Percentiles rank a stretch among this genome's conserved stretches.
Conservation (phyloP, 352 stramenopile genomes). For the Phytopythium litorale region DNA sequence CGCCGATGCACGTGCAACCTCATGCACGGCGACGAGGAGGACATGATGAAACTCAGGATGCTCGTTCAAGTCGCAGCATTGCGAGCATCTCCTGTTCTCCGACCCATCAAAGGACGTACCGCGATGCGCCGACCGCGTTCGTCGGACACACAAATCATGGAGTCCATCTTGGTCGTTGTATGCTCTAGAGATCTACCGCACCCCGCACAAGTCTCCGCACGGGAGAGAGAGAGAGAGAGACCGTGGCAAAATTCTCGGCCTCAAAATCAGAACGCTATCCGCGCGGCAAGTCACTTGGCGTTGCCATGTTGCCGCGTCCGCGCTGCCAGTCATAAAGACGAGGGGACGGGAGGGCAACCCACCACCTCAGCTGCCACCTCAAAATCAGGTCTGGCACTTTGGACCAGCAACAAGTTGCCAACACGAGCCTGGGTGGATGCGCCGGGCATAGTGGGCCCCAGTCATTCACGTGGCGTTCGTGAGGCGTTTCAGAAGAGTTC, state of each 20-base stretch:
- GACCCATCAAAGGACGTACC: neutral
- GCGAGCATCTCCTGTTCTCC: neutral
- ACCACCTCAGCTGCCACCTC: slow-evolving; percentile 5
- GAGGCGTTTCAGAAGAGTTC: slow-evolving; percentile 2
- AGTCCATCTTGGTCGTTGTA: neutral
- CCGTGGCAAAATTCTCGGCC: no score
- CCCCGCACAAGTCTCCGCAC: neutral
- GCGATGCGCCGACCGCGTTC: neutral
- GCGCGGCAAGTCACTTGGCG: no score
- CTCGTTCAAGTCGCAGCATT: neutral
- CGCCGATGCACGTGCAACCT: no score
- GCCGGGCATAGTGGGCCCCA: neutral
- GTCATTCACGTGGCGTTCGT: neutral
- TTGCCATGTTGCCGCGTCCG: neutral
- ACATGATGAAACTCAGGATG: no score
- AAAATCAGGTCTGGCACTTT: slow-evolving; percentile 3
- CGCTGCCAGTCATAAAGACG: neutral
- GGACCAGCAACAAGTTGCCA: neutral
- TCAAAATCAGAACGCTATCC: no score
- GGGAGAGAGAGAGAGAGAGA: neutral
- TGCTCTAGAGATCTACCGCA: neutral
- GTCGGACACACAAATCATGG: neutral
- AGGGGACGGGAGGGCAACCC: neutral
- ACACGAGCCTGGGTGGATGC: neutral
- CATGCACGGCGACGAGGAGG: no score